Conservation (phyloP, 345 rosid genomes). For the Arabis hirsuta region DNA sequence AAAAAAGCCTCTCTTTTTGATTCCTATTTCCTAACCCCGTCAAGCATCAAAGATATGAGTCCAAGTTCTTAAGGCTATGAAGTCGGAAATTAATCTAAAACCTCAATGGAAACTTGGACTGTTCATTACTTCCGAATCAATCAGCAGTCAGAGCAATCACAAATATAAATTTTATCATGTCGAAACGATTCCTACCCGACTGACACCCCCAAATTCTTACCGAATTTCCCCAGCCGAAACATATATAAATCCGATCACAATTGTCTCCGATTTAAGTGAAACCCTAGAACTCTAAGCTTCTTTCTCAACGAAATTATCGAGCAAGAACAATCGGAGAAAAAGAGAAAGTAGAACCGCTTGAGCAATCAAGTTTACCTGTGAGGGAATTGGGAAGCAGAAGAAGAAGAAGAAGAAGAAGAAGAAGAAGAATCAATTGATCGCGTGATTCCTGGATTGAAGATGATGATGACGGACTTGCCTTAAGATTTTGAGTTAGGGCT, state of each 20-base stretch:
- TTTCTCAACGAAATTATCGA: not conserved
- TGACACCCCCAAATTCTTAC: not conserved
- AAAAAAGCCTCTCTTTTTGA: too few species aligned
- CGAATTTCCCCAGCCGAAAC: not conserved
- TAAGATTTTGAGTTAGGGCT: not conserved
- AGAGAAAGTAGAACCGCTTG: not conserved
- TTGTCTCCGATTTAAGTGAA: not conserved
- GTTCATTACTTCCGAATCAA: slow-evolving; percentile 2
- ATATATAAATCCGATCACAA: not conserved
- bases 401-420: not conserved
- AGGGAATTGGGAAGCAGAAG: not conserved
- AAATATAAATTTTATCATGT: not conserved
- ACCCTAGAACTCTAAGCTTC: slow-evolving; percentile 6
- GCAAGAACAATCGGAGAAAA: not conserved
- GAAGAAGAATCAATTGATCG: slow-evolving; percentile 3
- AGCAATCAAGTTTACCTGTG: slow-evolving; percentile 5
- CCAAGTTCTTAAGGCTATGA: not conserved
- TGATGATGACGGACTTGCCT: too few species aligned
- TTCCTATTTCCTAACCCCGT: not conserved
- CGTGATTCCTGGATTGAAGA: not conserved
- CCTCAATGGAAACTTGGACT: not conserved
- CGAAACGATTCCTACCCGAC: not conserved
- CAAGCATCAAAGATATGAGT: slow-evolving; percentile 3
- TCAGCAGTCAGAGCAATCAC: slow-evolving; percentile 2
- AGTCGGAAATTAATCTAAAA: slow-evolving; percentile 4